Conservation (phyloP, 306 rosid species). For the Glycine latifolia region DNA sequence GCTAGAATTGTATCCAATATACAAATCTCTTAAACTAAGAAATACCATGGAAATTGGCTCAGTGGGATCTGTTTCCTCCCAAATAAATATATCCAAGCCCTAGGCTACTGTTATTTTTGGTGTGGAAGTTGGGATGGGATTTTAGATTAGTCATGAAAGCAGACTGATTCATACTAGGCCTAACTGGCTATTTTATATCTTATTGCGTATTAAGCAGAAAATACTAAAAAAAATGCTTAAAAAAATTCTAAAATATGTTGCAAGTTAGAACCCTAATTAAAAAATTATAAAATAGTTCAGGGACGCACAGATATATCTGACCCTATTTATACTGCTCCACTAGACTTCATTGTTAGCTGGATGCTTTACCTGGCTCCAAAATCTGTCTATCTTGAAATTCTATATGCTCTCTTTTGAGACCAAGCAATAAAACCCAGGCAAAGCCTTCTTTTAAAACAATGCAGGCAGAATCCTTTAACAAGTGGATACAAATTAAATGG, state of each 20-base stretch:
- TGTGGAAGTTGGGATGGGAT: slow-evolving; percentile 24
- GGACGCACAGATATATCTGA: too few relatives aligned
- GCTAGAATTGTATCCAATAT: background rate
- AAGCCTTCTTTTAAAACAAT: too few relatives aligned
- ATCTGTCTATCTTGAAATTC: too few relatives aligned
- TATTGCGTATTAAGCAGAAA: background rate
- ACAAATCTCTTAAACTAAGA: background rate
- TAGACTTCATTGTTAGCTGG: too few relatives aligned
- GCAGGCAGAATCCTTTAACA: too few relatives aligned
- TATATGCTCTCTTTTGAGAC: too few relatives aligned
- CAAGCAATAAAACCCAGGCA: too few relatives aligned
- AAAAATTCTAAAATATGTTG: background rate
- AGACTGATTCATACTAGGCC: background rate
- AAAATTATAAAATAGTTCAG: too few relatives aligned
- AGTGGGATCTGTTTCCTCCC: slow-evolving; percentile 1
- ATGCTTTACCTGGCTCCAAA: too few relatives aligned
- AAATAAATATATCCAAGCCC: background rate
- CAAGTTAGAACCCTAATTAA: too few relatives aligned
- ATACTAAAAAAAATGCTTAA: background rate
- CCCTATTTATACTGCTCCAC: too few relatives aligned
- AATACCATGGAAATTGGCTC: background rate
- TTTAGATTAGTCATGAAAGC: background rate
- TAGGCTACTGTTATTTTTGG: slow-evolving; percentile 14
- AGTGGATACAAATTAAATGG: too few relatives aligned
- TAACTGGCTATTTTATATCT: background rate